These are phyloP conservation scores for Scenedesmus sp. DNA, from an alignment of 163 green algal genomes.

Conservation along the genomic window DNA sequence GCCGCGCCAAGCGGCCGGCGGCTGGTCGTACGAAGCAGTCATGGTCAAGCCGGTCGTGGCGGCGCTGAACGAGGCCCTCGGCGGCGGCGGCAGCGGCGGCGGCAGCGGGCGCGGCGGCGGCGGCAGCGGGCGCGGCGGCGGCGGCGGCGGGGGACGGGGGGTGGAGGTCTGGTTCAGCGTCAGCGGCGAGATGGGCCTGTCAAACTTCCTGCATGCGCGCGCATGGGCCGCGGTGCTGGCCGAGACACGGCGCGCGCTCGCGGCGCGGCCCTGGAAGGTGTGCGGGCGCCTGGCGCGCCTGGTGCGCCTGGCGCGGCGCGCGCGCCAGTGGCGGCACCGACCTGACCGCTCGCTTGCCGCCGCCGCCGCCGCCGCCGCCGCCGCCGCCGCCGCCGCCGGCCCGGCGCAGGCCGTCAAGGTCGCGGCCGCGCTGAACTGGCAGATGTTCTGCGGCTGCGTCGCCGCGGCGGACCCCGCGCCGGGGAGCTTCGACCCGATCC, in stretches of 20 bases:
- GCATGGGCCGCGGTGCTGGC: slow-evolving; percentile 15
- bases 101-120: no score
- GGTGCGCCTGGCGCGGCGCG: no score
- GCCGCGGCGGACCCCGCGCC: slow-evolving; percentile 17
- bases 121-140: no score
- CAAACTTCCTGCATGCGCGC: slow-evolving; percentile 30
- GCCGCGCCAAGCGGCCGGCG: background rate
- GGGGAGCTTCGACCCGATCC: slow-evolving; percentile 26
- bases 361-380: no score
- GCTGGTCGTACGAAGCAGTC: slow-evolving; percentile 36
- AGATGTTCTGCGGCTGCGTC: slow-evolving; percentile 46
- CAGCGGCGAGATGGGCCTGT: slow-evolving; percentile 44
- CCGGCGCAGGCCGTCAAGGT: slow-evolving; percentile 28
- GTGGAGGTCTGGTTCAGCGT: slow-evolving; percentile 33
- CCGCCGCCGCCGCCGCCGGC: background rate
- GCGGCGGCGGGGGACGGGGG: no score
- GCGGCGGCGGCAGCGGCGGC: no score
- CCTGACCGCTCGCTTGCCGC: no score
- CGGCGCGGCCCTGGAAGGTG: slow-evolving; percentile 15
- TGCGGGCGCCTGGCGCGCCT: no score
- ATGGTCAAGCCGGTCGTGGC: slow-evolving; percentile 34
- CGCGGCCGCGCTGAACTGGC: slow-evolving; percentile 38
- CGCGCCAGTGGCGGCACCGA: no score
- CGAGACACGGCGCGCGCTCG: slow-evolving; percentile 5
- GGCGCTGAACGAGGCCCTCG: slow-evolving; percentile 30